Evolutionary conservation across 2,329 filamentous ascomycete genomes (phyloP), one percentile per base, ranked within the genome.

Genomic region (Penicillium sp.): DNA sequence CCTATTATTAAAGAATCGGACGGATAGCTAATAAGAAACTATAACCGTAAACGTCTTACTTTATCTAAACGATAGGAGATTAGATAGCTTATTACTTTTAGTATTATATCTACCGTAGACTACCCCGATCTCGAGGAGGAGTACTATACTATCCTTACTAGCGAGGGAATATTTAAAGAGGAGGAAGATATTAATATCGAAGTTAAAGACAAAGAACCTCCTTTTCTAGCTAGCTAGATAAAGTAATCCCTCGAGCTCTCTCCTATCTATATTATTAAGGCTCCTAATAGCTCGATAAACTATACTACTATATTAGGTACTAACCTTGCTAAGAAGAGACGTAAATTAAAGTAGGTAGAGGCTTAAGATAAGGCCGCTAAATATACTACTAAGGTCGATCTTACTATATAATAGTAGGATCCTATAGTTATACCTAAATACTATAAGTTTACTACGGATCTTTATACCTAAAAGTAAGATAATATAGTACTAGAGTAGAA

Each of bases 41-140:
- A n/a, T n/a, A n/a, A n/a, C n/a, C n/a, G 87, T 66, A 98, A 98
- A 74, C 80, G 93, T 42, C 85, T 97, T 84, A 97, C 91, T 0
- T 96, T 91, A 11, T 93, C 93, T 1, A 93, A 98, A 65, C 77
- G 93, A 63, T 98, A 91, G 91, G 93, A 98, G 67, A 96, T 98
- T 52, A 83, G 91, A 52, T 93, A 98, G 64, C 77, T 98, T 42
- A 97, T 98, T 62, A 89, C 91, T 3, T 95, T 93, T 4, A 94
- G 94, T 37, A 91, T 94, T 7, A 86, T 89, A 14, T 95, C 93
- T 59, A 90, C 89, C 0, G 87, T 87, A 0, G 91, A 97, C 58
- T 96, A 95, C 64, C 93, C 93, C 0, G 91, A 96, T 54, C 78
- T 97, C 23, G 88, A 97, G 57, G 89, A 96, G 57, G 90, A 97